phyloP scores from a whole-genome alignment of 2,329 filamentous ascomycete genomes.

The Penicillium sp. region DNA sequence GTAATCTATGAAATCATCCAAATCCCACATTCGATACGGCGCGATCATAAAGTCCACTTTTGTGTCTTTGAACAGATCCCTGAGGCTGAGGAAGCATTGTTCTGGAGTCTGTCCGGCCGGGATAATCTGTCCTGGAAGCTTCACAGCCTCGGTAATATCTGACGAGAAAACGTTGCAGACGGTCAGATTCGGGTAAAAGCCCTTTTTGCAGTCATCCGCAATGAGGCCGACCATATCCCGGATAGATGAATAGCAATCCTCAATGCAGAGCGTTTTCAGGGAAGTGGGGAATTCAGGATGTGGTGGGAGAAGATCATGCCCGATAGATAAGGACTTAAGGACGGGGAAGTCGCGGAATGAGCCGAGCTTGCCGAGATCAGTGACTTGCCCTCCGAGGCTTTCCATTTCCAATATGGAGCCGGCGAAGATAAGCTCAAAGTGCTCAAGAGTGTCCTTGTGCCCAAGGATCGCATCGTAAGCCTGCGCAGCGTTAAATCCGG shows the following conservation, averaged over 20 bases:
- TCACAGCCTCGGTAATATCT: neutral
- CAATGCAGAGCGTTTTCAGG: neutral
- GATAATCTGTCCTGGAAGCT: neutral
- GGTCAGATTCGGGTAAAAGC: neutral
- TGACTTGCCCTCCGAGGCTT: neutral
- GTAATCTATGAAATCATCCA: neutral
- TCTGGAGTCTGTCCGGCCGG: neutral
- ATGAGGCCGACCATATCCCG: neutral
- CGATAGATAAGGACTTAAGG: neutral
- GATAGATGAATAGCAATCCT: neutral
- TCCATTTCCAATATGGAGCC: neutral
- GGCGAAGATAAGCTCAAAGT: neutral
- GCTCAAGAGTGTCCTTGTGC: neutral
- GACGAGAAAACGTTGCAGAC: neutral
- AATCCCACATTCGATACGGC: neutral
- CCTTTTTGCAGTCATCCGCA: neutral
- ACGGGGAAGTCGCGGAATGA: neutral
- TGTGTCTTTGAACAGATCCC: neutral
- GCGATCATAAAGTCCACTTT: neutral
- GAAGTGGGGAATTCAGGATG: neutral
- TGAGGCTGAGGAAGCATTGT: neutral
- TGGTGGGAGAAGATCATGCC: neutral
- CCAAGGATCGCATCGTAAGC: neutral
- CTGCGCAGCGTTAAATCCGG: neutral
- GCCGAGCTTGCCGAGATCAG: neutral